phyloP scores from a whole-genome alignment of 805 yeast species.

The Starmerella tilneyi region DNA sequence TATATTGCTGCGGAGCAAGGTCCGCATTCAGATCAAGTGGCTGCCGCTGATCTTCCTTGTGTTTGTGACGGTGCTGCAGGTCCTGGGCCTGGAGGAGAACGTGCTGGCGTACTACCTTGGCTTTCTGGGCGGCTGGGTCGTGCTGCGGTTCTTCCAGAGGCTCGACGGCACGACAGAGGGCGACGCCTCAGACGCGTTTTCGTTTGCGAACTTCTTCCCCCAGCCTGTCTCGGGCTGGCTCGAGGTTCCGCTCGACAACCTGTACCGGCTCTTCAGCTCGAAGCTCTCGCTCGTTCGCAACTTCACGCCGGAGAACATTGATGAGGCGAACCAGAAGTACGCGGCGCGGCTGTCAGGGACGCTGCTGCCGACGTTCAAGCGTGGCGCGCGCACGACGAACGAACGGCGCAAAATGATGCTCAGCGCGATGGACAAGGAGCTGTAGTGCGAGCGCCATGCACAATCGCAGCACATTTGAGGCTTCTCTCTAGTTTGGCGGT shows the following conservation, averaged over 20 bases:
- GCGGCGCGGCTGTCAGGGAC: slow-evolving; percentile 24
- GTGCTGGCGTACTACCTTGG: slow-evolving; percentile 31
- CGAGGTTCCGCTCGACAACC: slow-evolving; percentile 40
- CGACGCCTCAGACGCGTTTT: slow-evolving; percentile 84
- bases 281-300: slow-evolving; percentile 9
- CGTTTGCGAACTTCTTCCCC: slow-evolving; percentile 78
- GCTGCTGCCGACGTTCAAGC: slow-evolving; percentile 18
- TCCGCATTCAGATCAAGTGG: slow-evolving; percentile 38
- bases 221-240: slow-evolving; percentile 43
- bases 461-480: too few species aligned
- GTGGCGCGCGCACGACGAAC: slow-evolving; percentile 21
- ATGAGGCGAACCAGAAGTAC: slow-evolving; percentile 24
- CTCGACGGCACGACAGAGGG: slow-evolving; percentile 49
- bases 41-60: slow-evolving; percentile 35
- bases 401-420: slow-evolving; percentile 25
- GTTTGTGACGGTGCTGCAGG: slow-evolving; percentile 26
- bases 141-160: slow-evolving; percentile 64
- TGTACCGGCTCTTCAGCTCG: slow-evolving; percentile 32
- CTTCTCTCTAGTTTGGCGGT: too few species aligned
- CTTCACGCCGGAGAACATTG: slow-evolving; percentile 23
- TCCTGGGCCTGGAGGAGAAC: slow-evolving; percentile 24
- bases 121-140: slow-evolving; percentile 62
- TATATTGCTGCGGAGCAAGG: slow-evolving; percentile 38
- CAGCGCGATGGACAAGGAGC: slow-evolving; percentile 15
- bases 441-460: too few species aligned